These are phyloP conservation scores for Craspedostauros australis DNA, from an alignment of 108 stramenopile species.

Conservation along the genomic window DNA sequence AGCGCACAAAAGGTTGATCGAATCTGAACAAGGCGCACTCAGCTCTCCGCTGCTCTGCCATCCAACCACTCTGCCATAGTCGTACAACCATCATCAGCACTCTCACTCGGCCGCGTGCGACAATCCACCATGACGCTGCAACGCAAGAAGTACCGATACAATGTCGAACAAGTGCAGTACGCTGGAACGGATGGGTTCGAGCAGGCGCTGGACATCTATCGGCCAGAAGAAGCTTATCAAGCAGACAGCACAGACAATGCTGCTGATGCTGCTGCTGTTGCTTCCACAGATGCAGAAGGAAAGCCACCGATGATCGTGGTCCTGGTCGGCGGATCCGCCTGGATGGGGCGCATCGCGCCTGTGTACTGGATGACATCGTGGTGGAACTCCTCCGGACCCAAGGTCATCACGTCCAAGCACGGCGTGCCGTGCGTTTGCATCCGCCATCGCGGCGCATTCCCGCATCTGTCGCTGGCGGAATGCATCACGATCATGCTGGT, in stretches of 20 bases:
- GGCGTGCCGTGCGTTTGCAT: slow-evolving; percentile 48
- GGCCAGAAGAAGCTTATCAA: slow-evolving; percentile 13
- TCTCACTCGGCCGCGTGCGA: too few species aligned
- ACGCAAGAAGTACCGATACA: too few species aligned
- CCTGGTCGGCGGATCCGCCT: slow-evolving; percentile 61
- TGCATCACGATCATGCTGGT: slow-evolving; percentile 10
- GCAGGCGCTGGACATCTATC: slow-evolving; percentile 58
- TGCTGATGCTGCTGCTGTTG: background rate
- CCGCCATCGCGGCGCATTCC: slow-evolving; percentile 60
- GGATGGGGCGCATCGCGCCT: slow-evolving; percentile 48
- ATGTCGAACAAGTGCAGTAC: too few species aligned
- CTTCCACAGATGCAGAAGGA: background rate
- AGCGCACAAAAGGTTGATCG: too few species aligned
- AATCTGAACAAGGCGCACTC: too few species aligned
- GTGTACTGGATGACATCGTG: slow-evolving; percentile 46
- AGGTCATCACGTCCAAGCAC: slow-evolving; percentile 26
- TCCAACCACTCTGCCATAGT: too few species aligned
- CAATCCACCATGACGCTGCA: too few species aligned
- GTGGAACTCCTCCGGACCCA: slow-evolving; percentile 63
- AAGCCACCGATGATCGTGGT: slow-evolving; percentile 27
- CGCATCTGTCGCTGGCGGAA: slow-evolving; percentile 10
- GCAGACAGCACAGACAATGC: background rate
- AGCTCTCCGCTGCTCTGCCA: too few species aligned
- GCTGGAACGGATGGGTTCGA: slow-evolving; percentile 35
- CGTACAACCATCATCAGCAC: too few species aligned